A percentile compares a stretch with the other conserved stretches of the same genome.
Evolutionary conservation across 768 basidiomycete species (phyloP).

Genomic region (Leccinum uliginosum): DNA sequence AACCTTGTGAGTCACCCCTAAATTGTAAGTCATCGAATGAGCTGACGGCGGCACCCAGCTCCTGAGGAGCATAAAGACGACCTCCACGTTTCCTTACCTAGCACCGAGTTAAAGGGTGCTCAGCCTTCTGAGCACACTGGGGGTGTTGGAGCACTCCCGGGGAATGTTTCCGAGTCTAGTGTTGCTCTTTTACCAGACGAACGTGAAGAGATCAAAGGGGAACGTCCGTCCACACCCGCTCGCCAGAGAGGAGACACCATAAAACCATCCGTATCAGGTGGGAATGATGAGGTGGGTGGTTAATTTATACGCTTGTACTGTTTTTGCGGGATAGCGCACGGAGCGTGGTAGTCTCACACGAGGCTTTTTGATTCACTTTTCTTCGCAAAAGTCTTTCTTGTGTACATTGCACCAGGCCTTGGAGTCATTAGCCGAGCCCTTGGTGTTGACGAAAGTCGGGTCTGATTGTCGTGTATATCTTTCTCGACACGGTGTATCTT

Average conservation of each 20-base stretch:
- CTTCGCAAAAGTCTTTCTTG: background rate
- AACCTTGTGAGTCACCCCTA: slow-evolving; percentile 8
- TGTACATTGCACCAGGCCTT: background rate
- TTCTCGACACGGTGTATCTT: background rate
- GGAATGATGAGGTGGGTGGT: slow-evolving; percentile 14
- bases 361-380: background rate
- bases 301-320: no score
- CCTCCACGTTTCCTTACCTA: slow-evolving; percentile 30
- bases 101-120: slow-evolving; percentile 30
- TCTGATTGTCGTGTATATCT: background rate
- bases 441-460: background rate
- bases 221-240: background rate
- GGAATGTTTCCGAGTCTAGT: slow-evolving; percentile 38
- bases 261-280: background rate
- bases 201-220: slow-evolving; percentile 18
- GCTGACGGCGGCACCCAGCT: slow-evolving; percentile 13
- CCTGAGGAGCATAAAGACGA: background rate
- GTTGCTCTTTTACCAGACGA: slow-evolving; percentile 51
- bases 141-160: slow-evolving; percentile 51
- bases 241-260: slow-evolving; percentile 19
- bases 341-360: background rate
- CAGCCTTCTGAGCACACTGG: slow-evolving; percentile 29
- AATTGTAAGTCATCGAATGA: background rate
- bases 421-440: background rate
- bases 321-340: background rate